Conservation (phyloP, 176 grass and related monocot species). For the Rhynchospora breviuscula region DNA sequence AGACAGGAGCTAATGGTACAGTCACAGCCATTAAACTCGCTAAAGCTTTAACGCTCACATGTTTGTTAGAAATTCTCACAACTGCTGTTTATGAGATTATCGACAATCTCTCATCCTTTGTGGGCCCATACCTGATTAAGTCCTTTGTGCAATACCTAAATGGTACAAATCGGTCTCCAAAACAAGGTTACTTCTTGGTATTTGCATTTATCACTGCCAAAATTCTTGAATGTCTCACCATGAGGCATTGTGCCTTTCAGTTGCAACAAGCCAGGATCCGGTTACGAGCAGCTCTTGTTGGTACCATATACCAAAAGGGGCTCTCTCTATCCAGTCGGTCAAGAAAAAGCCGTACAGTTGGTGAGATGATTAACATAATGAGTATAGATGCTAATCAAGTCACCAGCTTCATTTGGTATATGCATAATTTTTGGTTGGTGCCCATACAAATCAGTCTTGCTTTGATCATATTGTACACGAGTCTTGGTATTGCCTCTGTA, state of each 20-base stretch:
- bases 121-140: conserved; percentile 75
- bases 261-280: conserved; percentile 52
- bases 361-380: conserved; percentile 45
- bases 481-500: conserved; percentile 46
- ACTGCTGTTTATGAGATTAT: conserved; percentile 59
- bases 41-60: conserved; percentile 54
- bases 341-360: conserved; percentile 46
- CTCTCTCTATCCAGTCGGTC: conserved; percentile 57
- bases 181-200: conserved; percentile 51
- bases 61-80: conserved; percentile 47
- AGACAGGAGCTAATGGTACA: conserved; percentile 11
- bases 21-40: conserved; percentile 60
- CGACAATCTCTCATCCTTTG: conserved; percentile 56
- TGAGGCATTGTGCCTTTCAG: conserved; percentile 53
- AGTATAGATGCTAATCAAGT: conserved; percentile 57
- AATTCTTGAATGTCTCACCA: conserved; percentile 56
- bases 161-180: conserved; percentile 37
- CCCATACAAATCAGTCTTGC: conserved; percentile 61
- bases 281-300: conserved; percentile 40
- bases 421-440: conserved; percentile 74
- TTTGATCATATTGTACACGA: conserved; percentile 62
- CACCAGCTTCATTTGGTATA: conserved; percentile 52
- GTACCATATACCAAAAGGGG: conserved; percentile 68
- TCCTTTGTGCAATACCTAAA: conserved; percentile 86
- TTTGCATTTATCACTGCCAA: conserved; percentile 55